Evolutionary conservation across 768 basidiomycete genomes (phyloP), one percentile per base, ranked within the genome.

Genomic region (Rhizopogon salebrosus): DNA sequence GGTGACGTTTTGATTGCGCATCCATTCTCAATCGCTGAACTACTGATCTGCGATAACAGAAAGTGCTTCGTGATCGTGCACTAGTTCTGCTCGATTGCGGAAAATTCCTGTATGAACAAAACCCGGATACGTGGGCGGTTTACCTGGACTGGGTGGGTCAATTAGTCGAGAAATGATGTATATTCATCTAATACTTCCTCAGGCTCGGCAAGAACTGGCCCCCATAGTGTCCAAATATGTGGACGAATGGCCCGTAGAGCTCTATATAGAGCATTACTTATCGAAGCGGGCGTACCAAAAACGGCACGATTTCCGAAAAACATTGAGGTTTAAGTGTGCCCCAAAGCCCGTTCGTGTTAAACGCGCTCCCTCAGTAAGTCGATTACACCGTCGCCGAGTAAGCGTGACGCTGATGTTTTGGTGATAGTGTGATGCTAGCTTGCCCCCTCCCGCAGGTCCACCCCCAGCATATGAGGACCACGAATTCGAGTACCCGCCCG

Each of bases 241-340:
- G 14, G 51, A 46, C 11, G n/a, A 18, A 14, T 52, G 51, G 51
- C 51, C 51, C 0, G 51, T 52, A 0, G 51, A 52, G 8, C 18
- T 46, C 2, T 52, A 52, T 1, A 11, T 48, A 1, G 31, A 34
- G 4, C 48, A 48, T 5, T 52, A 52, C 7, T 2, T 52, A 2
- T 22, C 31, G 0, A 34, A 46, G 14, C 31, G 31, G 31, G 34
- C 45, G 0, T 46, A 46, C 16, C 2, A 20, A 4, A 46, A 46
- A 20, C 45, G 45, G 16, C 45, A 46, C 29, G 7, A 29, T 7
- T 46, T 46, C 45, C 31, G 31, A 20, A 34, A 46, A 20, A 46
- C 16, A 14, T 10, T 29, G 29, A 46, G 4, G 31, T 46, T 46
- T 14, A 34, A 14, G 16, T 14, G 14, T 9, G 29, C 31, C 8